Base-by-base conservation (phyloP, 768 basidiomycete genomes). In the Peribolospora baueri region DNA sequence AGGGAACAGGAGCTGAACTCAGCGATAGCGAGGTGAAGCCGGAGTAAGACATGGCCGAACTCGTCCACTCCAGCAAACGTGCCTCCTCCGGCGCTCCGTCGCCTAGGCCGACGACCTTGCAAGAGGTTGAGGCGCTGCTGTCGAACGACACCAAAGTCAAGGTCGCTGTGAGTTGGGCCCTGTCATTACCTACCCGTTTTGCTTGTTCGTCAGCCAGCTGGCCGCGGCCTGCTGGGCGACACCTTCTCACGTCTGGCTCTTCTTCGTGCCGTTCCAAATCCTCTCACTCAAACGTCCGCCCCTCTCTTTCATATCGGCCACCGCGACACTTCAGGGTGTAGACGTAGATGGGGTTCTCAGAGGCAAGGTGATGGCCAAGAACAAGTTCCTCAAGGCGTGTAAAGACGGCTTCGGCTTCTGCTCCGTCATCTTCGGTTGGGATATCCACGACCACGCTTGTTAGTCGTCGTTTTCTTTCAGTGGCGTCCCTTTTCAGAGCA, bases 281-380 rank as follows among this genome's bases (percentile, higher is more conserved):
- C 10, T 3, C 36, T 3, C 11, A 25, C 25, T 25, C 25, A 25
- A 25, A 25, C 37, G 3, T 14, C 5, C 36, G 3, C 13, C 45
- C 14, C 50, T 4, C 42, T 2, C 41, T 25, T 37, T 39, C 7
- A 2, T 37, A 4, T n/a, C 9, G 10, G 3, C 5, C 5, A 41
- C 3, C 43, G 5, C 45, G 43, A 11, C n/a, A 42, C 2, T 4
- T 5, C 3, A 58, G 67, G 69, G 67, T 38, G 56, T 69, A 54
- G 69, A 70, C 53, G 86, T 90, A 42, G 91, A 97, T 68, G 91
- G 91, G 39, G 79, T 95, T 8, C 72, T 93, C 11, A 75, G 91
- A 41, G 91, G 91, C n/a, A 95, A 95, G 69, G 83, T 61, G 56
- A 65, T 93, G 86, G 83, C 82, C 11, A 93, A 83, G 69, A 74